These are phyloP conservation scores for Yamagishiella unicocca DNA, from an alignment of 139 green algal species.

Conservation along the genomic window DNA sequence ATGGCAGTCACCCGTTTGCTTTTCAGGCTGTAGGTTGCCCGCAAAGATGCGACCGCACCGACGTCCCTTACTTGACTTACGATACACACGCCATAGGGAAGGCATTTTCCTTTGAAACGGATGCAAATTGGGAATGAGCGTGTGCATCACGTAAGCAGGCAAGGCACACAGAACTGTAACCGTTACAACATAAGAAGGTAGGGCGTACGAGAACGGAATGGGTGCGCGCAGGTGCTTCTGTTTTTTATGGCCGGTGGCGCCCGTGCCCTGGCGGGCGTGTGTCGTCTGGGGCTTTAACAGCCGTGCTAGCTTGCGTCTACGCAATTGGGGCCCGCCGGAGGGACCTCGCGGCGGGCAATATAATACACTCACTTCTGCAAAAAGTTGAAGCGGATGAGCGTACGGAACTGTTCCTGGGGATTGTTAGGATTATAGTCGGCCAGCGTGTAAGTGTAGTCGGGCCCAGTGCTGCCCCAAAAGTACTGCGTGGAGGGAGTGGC, in stretches of 20 bases:
- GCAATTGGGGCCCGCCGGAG: no score
- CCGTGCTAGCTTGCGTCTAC: background rate
- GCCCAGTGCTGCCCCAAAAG: slow-evolving; percentile 12
- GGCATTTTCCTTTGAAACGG: background rate
- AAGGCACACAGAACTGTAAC: no score
- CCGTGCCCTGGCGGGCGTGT: no score
- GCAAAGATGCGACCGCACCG: background rate
- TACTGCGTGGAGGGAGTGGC: no score
- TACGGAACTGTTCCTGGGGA: background rate
- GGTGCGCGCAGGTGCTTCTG: no score
- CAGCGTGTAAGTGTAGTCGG: slow-evolving; percentile 8
- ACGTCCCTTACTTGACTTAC: background rate
- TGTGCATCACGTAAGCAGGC: no score
- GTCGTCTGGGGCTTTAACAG: background rate
- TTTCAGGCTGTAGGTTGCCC: background rate
- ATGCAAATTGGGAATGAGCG: no score
- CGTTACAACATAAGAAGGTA: no score
- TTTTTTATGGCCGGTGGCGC: no score
- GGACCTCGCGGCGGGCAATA: no score
- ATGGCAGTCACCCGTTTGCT: background rate
- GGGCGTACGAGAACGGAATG: no score
- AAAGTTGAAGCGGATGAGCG: background rate
- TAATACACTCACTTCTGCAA: background rate
- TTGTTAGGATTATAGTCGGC: background rate
- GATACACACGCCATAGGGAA: background rate